A percentile compares a stretch with the other conserved stretches of the same genome.
These are phyloP conservation scores for Aspergillus oerlinghausenensis DNA, from an alignment of 2,329 filamentous ascomycete genomes.

Conservation along the genomic window DNA sequence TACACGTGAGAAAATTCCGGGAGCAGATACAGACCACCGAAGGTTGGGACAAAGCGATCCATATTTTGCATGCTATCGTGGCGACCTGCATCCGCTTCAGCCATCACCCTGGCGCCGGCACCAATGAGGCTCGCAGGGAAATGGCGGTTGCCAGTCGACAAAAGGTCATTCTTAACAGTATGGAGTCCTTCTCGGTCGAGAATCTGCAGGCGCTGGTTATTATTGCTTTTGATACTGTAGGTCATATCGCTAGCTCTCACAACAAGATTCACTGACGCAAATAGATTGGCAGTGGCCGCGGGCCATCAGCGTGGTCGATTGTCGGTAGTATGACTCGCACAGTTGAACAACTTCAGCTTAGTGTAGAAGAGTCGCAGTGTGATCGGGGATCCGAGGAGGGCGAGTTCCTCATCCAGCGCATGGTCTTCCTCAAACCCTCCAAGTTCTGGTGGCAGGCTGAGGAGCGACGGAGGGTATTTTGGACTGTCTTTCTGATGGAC, in stretches of 20 bases:
- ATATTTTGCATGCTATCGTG: slow-evolving; percentile 22
- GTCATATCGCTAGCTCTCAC: no score
- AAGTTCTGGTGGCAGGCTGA: slow-evolving; percentile 30
- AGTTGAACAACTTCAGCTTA: no score
- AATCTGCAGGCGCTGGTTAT: slow-evolving; percentile 34
- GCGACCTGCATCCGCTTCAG: slow-evolving; percentile 21
- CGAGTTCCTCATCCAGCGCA: slow-evolving; percentile 31
- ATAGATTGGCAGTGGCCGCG: no score
- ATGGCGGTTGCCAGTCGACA: slow-evolving; percentile 13
- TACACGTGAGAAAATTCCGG: no score
- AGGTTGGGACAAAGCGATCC: slow-evolving; percentile 12
- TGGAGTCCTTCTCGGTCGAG: slow-evolving; percentile 31
- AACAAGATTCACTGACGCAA: no score
- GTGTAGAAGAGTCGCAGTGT: no score
- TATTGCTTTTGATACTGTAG: slow-evolving; percentile 20
- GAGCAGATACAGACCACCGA: slow-evolving; percentile 13
- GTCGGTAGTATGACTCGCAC: no score
- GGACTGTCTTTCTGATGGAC: slow-evolving; percentile 18
- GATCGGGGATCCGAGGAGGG: not conserved
- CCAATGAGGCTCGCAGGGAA: slow-evolving; percentile 7
- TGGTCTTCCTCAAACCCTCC: slow-evolving; percentile 30
- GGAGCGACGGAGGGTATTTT: slow-evolving; percentile 36
- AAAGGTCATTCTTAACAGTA: slow-evolving; percentile 27
- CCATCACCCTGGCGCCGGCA: slow-evolving; percentile 11
- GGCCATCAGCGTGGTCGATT: no score